phyloP scores from a whole-genome alignment of 805 yeast species.

The Ogataea wickerhamii region DNA sequence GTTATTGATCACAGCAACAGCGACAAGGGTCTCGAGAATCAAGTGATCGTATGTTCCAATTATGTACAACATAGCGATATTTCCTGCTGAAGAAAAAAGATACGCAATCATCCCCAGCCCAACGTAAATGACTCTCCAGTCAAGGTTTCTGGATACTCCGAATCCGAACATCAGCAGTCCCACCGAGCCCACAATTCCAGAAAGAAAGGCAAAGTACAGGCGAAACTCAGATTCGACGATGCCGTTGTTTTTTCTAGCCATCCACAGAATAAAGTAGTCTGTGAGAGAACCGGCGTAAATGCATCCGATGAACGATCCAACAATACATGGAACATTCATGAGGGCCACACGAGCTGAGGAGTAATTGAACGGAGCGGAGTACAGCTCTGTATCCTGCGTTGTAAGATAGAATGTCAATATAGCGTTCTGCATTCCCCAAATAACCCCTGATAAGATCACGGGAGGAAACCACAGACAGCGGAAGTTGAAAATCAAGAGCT shows the following conservation, averaged over 20 bases:
- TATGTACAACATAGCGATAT: conserved; percentile 59
- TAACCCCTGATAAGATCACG: conserved; percentile 57
- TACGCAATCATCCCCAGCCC: conserved; percentile 65
- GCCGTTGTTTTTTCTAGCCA: conserved; percentile 58
- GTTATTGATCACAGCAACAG: conserved; percentile 61
- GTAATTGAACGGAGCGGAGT: conserved; percentile 62
- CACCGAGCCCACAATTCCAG: conserved; percentile 56
- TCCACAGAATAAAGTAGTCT: conserved; percentile 61
- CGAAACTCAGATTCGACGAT: conserved; percentile 63
- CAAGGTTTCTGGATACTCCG: conserved; percentile 50
- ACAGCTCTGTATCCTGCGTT: conserved; percentile 62
- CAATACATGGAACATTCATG: conserved; percentile 70
- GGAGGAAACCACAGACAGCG: conserved; percentile 49
- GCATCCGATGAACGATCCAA: conserved; percentile 65
- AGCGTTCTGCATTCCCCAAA: conserved; percentile 79
- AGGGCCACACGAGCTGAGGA: conserved; percentile 62
- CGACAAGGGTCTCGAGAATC: conserved; percentile 64
- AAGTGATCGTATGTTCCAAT: conserved; percentile 67
- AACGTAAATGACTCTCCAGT: conserved; percentile 52
- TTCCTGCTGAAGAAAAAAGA: conserved; percentile 67
- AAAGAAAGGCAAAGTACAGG: conserved; percentile 51
- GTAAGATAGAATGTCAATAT: conserved; percentile 71
- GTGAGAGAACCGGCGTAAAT: conserved; percentile 60
- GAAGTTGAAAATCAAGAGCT: conserved; percentile 30
- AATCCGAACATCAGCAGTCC: conserved; percentile 65